Conservation (phyloP, 495 filamentous ascomycete species). For the Patellaria atrata region DNA sequence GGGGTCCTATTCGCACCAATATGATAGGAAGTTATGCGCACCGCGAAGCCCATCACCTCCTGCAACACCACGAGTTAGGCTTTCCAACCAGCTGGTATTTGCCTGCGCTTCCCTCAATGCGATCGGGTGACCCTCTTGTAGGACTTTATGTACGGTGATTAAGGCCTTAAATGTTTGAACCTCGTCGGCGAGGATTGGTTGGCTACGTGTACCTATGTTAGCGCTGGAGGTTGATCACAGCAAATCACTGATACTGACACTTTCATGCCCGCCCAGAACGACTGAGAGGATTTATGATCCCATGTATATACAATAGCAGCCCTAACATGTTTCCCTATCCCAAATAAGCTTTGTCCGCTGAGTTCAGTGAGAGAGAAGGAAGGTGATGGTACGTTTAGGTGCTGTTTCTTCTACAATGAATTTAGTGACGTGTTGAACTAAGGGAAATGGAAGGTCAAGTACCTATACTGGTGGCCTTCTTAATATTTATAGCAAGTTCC, state of each 20-base stretch:
- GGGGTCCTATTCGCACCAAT: background rate
- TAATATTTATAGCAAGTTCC: slow-evolving; percentile 88
- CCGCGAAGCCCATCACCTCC: slow-evolving; percentile 70
- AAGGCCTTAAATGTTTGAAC: slow-evolving; percentile 49
- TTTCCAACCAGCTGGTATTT: slow-evolving; percentile 83
- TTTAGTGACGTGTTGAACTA: slow-evolving; percentile 6
- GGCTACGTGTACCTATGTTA: slow-evolving; percentile 34
- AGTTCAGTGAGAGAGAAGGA: background rate
- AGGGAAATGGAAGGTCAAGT: slow-evolving; percentile 17
- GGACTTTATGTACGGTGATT: slow-evolving; percentile 65
- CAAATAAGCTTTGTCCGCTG: slow-evolving; percentile 16
- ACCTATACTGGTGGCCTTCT: slow-evolving; percentile 87
- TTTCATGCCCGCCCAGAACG: slow-evolving; percentile 98
- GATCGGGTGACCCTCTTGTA: slow-evolving; percentile 88
- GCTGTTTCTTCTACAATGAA: slow-evolving; percentile 64
- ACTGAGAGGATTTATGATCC: slow-evolving; percentile 94
- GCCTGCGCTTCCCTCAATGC: slow-evolving; percentile 79
- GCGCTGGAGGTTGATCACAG: background rate
- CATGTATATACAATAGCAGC: slow-evolving; percentile 98
- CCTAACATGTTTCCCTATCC: slow-evolving; percentile 80
- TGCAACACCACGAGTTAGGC: slow-evolving; percentile 66
- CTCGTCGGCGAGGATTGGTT: slow-evolving; percentile 83
- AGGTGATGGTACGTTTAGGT: slow-evolving; percentile 59
- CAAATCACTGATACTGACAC: slow-evolving; percentile 49
- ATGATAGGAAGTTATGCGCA: slow-evolving; percentile 18